phyloP scores from a whole-genome alignment of 805 yeast genomes.

The Monosporozyma yasuniensis region DNA sequence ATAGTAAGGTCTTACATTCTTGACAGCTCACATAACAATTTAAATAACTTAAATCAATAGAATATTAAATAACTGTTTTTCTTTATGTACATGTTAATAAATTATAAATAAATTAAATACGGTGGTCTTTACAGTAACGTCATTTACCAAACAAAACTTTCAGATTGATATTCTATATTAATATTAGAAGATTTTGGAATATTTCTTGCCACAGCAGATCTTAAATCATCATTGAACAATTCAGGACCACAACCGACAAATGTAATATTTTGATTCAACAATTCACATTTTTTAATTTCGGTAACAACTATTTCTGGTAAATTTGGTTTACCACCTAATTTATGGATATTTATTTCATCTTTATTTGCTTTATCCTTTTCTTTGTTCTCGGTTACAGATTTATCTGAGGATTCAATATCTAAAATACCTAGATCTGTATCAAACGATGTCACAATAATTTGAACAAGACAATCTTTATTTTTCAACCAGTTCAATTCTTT shows the following conservation, averaged over 20 bases:
- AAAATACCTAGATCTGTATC: neutral
- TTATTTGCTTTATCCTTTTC: neutral
- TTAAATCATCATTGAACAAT: slow-evolving; percentile 45
- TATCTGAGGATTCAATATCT: neutral
- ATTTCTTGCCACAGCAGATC: slow-evolving; percentile 39
- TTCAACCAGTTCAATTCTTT: slow-evolving; percentile 33
- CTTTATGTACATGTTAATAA: too few relatives aligned
- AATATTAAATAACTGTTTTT: too few relatives aligned
- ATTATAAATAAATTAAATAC: too few relatives aligned
- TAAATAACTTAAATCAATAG: too few relatives aligned
- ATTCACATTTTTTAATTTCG: slow-evolving; percentile 26
- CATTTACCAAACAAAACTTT: slow-evolving; percentile 29
- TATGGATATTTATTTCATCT: slow-evolving; percentile 8
- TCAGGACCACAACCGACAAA: slow-evolving; percentile 60
- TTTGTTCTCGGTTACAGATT: neutral
- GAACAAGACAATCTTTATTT: slow-evolving; percentile 23
- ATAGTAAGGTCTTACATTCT: too few relatives aligned
- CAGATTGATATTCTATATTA: slow-evolving; percentile 28
- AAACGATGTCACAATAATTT: slow-evolving; percentile 3
- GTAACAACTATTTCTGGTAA: slow-evolving; percentile 32
- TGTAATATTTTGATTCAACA: slow-evolving; percentile 37
- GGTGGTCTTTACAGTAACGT: too few relatives aligned
- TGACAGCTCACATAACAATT: too few relatives aligned
- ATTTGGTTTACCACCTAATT: slow-evolving; percentile 39
- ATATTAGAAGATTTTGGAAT: slow-evolving; percentile 22